A percentile compares a stretch with the other conserved stretches of the same genome.
phyloP scores from a whole-genome alignment of 78 protist species.

The slime mould (Dictyostelium discoideum) region DNA sequence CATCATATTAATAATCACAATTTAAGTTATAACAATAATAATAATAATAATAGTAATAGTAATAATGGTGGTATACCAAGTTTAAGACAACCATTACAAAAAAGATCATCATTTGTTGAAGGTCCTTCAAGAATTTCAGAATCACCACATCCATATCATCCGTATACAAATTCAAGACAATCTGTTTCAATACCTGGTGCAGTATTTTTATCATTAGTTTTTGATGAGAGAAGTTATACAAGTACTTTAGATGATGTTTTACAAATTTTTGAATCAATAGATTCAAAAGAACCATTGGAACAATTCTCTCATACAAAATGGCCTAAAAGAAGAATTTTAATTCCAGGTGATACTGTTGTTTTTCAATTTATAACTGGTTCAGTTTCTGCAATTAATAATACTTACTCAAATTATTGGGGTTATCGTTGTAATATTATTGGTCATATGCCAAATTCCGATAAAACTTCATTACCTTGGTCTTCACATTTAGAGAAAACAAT shows the following conservation, averaged over 20 bases:
- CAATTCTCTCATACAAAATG: constrained; percentile 54
- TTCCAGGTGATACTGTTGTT: constrained; percentile 83
- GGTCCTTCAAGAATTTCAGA: constrained; percentile 71
- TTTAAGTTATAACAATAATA: background rate
- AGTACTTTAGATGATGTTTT: constrained; percentile 36
- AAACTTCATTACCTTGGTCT: constrained; percentile 78
- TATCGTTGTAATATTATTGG: constrained; percentile 76
- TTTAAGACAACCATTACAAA: constrained; percentile 65
- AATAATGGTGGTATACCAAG: background rate
- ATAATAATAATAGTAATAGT: background rate
- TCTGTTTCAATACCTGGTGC: constrained; percentile 70
- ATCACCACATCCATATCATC: constrained; percentile 75
- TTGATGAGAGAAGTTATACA: constrained; percentile 63
- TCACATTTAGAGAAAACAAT: constrained; percentile 81
- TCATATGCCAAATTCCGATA: constrained; percentile 81
- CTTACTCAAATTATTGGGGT: constrained; percentile 73
- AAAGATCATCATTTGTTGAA: constrained; percentile 67
- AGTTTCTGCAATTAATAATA: background rate
- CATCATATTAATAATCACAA: background rate
- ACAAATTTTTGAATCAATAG: constrained; percentile 48
- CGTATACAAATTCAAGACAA: constrained; percentile 63
- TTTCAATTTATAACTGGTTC: constrained; percentile 60
- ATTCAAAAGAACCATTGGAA: constrained; percentile 63
- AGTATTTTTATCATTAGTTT: constrained; percentile 68
- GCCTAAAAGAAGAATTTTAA: constrained; percentile 81